Percentiles rank a stretch among this genome's conserved stretches.
Conservation (phyloP, 1,284 basidiomycete genomes). For the Trichosporon asahii region DNA sequence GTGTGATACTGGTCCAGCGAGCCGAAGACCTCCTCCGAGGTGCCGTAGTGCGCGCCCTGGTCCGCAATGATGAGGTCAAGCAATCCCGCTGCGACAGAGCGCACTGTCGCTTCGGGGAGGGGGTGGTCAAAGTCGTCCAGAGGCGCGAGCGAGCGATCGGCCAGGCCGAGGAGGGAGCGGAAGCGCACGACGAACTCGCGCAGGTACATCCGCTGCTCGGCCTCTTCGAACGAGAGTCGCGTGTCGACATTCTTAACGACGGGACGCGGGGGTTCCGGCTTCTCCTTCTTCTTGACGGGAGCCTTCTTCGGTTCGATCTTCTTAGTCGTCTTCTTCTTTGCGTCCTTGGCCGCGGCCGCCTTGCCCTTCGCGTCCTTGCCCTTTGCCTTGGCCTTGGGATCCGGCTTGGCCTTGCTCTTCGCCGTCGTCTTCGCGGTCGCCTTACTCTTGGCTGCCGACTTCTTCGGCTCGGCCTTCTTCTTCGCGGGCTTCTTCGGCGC, state of each 20-base stretch:
- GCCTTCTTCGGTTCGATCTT: conserved; percentile 16
- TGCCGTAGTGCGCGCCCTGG: background rate
- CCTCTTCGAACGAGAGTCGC: conserved; percentile 31
- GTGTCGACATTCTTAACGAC: conserved; percentile 37
- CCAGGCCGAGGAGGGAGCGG: conserved; percentile 30
- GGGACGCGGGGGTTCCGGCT: conserved; percentile 21
- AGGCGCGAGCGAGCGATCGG: conserved; percentile 36
- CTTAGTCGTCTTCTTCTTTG: conserved; percentile 14
- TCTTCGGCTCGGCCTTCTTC: conserved; percentile 14
- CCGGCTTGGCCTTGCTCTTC: conserved; percentile 13
- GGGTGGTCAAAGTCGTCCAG: conserved; percentile 48
- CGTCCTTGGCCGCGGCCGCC: conserved; percentile 17
- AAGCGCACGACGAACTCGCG: conserved; percentile 46
- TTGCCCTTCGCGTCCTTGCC: conserved; percentile 19
- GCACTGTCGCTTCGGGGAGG: conserved; percentile 39
- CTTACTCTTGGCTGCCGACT: background rate
- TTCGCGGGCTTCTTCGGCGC: conserved; percentile 14
- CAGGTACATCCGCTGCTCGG: conserved; percentile 41
- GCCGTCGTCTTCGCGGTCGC: conserved; percentile 4
- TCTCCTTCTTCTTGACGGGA: conserved; percentile 18
- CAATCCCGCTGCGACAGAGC: conserved; percentile 38
- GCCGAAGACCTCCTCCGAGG: background rate
- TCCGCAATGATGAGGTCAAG: conserved; percentile 34
- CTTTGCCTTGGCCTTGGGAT: conserved; percentile 10
- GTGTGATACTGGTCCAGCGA: conserved; percentile 29